phyloP scores from a whole-genome alignment of 2,329 filamentous ascomycete genomes.

The Mariannaea sp. region DNA sequence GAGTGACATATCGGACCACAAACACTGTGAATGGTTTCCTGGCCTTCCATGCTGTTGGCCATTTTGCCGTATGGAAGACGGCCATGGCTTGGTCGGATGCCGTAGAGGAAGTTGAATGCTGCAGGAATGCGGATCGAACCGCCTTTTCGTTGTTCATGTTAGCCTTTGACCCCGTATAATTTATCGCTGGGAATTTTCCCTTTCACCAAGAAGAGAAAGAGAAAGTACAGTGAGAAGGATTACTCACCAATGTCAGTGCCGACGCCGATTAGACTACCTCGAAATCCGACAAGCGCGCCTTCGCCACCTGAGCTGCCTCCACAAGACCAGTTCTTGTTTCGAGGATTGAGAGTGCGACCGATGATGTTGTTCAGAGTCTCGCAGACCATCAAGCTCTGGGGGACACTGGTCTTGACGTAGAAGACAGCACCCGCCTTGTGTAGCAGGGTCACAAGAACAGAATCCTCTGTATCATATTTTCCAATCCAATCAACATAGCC shows the following conservation, averaged over 20 bases:
- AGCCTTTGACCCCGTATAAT: too few species aligned
- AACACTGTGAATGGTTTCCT: constrained; percentile 41
- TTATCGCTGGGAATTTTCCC: too few species aligned
- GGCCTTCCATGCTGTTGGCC: constrained; percentile 43
- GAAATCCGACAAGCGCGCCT: constrained; percentile 42
- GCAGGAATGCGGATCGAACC: constrained; percentile 42
- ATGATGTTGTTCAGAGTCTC: constrained; percentile 41
- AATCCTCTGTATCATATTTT: constrained; percentile 38
- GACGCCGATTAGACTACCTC: constrained; percentile 42
- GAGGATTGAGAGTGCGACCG: constrained; percentile 43
- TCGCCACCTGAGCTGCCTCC: constrained; percentile 48
- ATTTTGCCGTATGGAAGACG: constrained; percentile 41
- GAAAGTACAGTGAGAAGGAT: too few species aligned
- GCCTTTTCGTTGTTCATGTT: too few species aligned
- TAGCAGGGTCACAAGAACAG: constrained; percentile 38
- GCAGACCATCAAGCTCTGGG: constrained; percentile 30
- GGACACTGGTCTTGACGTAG: constrained; percentile 34
- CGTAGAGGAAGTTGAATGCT: constrained; percentile 40
- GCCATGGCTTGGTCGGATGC: constrained; percentile 33
- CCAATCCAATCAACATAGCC: constrained; percentile 43
- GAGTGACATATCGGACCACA: constrained; percentile 42
- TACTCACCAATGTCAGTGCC: constrained; percentile 44
- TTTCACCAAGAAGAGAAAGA: too few species aligned
- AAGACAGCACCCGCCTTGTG: constrained; percentile 38
- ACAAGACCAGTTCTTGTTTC: constrained; percentile 40